Evolutionary conservation across 352 stramenopile species (phyloP).

Genomic region (Phytophthora fragariaefolia): DNA sequence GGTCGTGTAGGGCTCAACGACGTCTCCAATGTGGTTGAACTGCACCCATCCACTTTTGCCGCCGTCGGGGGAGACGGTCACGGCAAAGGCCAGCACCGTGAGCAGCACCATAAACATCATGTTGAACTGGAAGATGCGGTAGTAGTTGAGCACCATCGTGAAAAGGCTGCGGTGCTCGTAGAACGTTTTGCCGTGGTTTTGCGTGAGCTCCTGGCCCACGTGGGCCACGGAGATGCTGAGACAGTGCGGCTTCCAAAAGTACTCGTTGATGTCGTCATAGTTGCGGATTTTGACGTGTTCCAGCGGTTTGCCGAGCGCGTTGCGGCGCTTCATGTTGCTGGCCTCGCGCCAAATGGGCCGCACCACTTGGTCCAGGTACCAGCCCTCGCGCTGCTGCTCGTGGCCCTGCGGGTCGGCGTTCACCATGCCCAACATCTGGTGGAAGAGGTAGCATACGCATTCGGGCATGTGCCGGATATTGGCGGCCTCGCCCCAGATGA

Average conservation of each 20-base stretch:
- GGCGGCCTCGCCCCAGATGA: slow-evolving; percentile 96
- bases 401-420: slow-evolving; percentile 56
- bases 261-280: slow-evolving; percentile 87
- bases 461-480: slow-evolving; percentile 98
- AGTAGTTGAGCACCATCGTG: slow-evolving; percentile 79
- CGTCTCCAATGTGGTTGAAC: slow-evolving; percentile 59
- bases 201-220: slow-evolving; percentile 56
- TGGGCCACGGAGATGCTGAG: slow-evolving; percentile 55
- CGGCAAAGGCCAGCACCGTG: slow-evolving; percentile 57
- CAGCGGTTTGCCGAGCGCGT: slow-evolving; percentile 59
- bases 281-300: slow-evolving; percentile 84
- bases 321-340: slow-evolving; percentile 78
- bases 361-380: slow-evolving; percentile 69
- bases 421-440: slow-evolving; percentile 74
- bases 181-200: slow-evolving; percentile 80
- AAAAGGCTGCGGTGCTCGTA: slow-evolving; percentile 80
- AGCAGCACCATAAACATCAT: slow-evolving; percentile 73
- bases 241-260: slow-evolving; percentile 79
- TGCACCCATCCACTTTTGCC: slow-evolving; percentile 62
- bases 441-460: slow-evolving; percentile 98
- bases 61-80: slow-evolving; percentile 64
- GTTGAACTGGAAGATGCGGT: slow-evolving; percentile 88
- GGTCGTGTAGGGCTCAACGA: slow-evolving; percentile 59
- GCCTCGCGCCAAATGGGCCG: slow-evolving; percentile 73
- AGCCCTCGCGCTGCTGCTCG: slow-evolving; percentile 52